Evolutionary conservation across 208 protist genomes (phyloP), one percentile per base, ranked within the genome.

Genomic region (Trypanosoma mega): DNA sequence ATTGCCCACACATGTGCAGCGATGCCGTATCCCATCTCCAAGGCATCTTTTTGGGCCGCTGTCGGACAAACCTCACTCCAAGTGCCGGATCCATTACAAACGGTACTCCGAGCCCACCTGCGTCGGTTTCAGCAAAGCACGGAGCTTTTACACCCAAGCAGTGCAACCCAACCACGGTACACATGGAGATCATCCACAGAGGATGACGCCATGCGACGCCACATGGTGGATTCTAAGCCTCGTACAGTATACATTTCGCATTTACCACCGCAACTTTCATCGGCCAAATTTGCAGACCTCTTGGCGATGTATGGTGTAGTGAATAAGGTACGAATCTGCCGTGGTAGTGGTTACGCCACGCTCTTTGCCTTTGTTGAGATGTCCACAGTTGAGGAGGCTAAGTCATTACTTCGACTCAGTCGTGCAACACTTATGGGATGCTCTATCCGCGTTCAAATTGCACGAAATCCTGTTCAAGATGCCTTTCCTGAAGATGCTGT

Each of bases 331-430:
- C 83, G 87, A 46, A 41, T 94, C 20, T 94, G 87, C 61, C 63
- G 66, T 31, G 76, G 82, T 34, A 80, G 50, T 31, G 77, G 77
- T 26, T 85, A 89, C 56, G 44, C 57, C 23, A 90, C 87, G 18
- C 60, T 94, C 14, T 91, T 91, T 65, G 82, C 87, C 0, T 94
- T 94, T 71, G 87, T 94, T 14, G 83, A 94, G 57, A 94, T 94
- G 83, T 66, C 72, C 11, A 84, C 76, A 9, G 11, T 73, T 16
- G 74, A 86, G 30, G 83, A 67, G 27, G 83, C 76, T 21, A 56
- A 64, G 18, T 80, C 70, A 12, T 36, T 60, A 26, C 61, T 86
- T 53, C 70, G 77, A 36, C 74, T 94, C 49, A 87, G 84, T 54
- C 72, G 73, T 20, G 50, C 76, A 16, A 67, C 76, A 53, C 24